phyloP scores from a whole-genome alignment of 164 flowering plant species.

The Paratinospora sagittata region DNA sequence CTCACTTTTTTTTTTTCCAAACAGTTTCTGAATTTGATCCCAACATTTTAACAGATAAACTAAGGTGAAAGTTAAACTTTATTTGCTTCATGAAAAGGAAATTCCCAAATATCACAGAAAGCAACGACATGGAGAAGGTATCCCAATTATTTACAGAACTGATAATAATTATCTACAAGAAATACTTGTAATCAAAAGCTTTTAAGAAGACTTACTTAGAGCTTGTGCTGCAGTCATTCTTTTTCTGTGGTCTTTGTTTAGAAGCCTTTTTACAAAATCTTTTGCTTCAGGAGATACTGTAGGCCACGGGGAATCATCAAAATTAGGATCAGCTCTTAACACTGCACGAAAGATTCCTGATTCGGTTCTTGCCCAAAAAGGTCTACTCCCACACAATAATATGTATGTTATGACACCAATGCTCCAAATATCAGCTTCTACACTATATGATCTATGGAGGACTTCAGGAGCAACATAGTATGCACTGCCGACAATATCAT shows the following conservation, averaged over 20 bases:
- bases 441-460: constrained; percentile 84
- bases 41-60: not conserved
- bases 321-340: constrained; percentile 91
- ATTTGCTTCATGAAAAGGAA: not conserved
- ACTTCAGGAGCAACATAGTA: constrained; percentile 99
- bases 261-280: constrained; percentile 56
- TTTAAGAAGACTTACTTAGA: constrained; percentile 35
- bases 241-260: constrained; percentile 59
- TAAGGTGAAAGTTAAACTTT: not conserved
- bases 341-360: constrained; percentile 98
- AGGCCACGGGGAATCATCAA: constrained; percentile 76
- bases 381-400: constrained; percentile 95
- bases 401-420: constrained; percentile 93
- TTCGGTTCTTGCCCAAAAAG: constrained; percentile 99
- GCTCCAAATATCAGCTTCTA: constrained; percentile 99
- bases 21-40: not conserved
- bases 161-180: not conserved
- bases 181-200: not conserved
- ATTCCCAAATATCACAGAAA: not conserved
- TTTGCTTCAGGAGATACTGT: constrained; percentile 49
- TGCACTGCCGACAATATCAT: constrained; percentile 99
- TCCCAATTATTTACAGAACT: not conserved
- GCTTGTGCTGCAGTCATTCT: constrained; percentile 73
- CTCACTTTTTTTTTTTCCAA: too few relatives aligned
- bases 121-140: not conserved